Conservation (phyloP, 2,329 filamentous ascomycete genomes). For the Biscogniauxia sp. region DNA sequence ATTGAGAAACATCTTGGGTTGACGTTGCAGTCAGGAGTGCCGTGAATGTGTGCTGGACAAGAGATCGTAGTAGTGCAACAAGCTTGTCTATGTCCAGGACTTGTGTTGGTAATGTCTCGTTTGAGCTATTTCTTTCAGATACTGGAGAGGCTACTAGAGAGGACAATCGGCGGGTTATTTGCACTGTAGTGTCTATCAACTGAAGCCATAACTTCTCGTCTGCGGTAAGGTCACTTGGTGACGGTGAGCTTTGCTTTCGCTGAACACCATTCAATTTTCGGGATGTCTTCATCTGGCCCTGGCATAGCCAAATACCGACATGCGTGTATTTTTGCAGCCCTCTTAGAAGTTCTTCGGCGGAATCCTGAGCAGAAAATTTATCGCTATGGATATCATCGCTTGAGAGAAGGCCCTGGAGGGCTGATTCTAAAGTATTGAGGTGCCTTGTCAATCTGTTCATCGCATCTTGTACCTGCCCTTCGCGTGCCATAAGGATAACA, state of each 20-base stretch:
- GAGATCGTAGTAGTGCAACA: conserved; percentile 65
- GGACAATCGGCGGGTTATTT: conserved; percentile 63
- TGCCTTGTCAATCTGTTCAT: conserved; percentile 85
- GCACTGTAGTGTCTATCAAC: conserved; percentile 59
- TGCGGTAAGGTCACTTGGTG: conserved; percentile 45
- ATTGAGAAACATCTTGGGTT: conserved; percentile 35
- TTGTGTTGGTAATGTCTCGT: conserved; percentile 23
- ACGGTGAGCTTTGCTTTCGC: conserved; percentile 48
- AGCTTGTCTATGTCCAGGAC: conserved; percentile 58
- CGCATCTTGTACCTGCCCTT: conserved; percentile 78
- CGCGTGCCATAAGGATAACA: conserved; percentile 83
- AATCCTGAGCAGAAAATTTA: conserved; percentile 54
- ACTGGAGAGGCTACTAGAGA: conserved; percentile 42
- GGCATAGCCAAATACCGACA: conserved; percentile 94
- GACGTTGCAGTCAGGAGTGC: conserved; percentile 78
- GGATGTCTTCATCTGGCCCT: conserved; percentile 70
- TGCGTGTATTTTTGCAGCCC: conserved; percentile 85
- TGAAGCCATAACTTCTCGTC: conserved; percentile 60
- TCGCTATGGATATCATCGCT: conserved; percentile 57
- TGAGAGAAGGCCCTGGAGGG: conserved; percentile 71
- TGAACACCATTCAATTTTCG: conserved; percentile 45
- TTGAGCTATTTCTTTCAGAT: conserved; percentile 17
- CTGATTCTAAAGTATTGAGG: conserved; percentile 73
- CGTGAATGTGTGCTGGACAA: conserved; percentile 90
- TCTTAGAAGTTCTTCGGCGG: conserved; percentile 70